Evolutionary conservation across 352 stramenopile species (phyloP).

Genomic region (Pythium grandisporangium): DNA sequence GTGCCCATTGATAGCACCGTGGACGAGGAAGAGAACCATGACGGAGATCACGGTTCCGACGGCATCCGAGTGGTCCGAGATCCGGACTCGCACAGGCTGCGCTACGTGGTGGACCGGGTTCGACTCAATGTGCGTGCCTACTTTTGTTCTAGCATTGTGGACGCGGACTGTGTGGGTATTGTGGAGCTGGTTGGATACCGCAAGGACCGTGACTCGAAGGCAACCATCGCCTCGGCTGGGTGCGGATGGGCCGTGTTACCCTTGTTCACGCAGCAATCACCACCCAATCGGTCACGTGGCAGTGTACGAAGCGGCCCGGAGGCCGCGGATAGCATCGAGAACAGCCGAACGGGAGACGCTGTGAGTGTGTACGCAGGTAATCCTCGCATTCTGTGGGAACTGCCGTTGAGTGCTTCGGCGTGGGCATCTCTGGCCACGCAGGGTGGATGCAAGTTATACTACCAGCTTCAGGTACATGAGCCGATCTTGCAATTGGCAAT

Average conservation of each 20-base stretch:
- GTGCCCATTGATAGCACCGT: slow-evolving; percentile 35
- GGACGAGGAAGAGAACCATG: too few species aligned
- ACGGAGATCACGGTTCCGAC: too few species aligned
- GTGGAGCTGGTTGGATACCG: slow-evolving; percentile 89
- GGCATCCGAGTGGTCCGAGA: slow-evolving; percentile 46
- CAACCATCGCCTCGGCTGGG: slow-evolving; percentile 53
- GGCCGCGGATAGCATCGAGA: slow-evolving; percentile 18
- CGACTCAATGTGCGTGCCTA: slow-evolving; percentile 68
- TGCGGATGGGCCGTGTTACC: slow-evolving; percentile 91
- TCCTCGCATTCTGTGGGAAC: slow-evolving; percentile 60
- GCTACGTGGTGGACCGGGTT: slow-evolving; percentile 41
- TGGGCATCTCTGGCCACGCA: slow-evolving; percentile 53
- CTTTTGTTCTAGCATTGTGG: slow-evolving; percentile 79
- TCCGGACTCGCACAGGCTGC: slow-evolving; percentile 29
- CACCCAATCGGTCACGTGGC: too few species aligned
- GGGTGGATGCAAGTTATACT: slow-evolving; percentile 55
- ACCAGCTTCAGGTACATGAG: slow-evolving; percentile 52
- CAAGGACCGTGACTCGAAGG: slow-evolving; percentile 75
- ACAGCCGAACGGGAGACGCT: slow-evolving; percentile 27
- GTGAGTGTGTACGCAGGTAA: slow-evolving; percentile 65
- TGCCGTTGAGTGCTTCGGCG: slow-evolving; percentile 23
- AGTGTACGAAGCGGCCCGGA: slow-evolving; percentile 3
- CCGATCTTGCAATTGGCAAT: slow-evolving; percentile 39
- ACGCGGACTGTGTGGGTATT: slow-evolving; percentile 88
- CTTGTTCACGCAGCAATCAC: slow-evolving; percentile 75